Conservation (phyloP, 202 grass and related monocot species). For the Schoenoplectus triqueter region DNA sequence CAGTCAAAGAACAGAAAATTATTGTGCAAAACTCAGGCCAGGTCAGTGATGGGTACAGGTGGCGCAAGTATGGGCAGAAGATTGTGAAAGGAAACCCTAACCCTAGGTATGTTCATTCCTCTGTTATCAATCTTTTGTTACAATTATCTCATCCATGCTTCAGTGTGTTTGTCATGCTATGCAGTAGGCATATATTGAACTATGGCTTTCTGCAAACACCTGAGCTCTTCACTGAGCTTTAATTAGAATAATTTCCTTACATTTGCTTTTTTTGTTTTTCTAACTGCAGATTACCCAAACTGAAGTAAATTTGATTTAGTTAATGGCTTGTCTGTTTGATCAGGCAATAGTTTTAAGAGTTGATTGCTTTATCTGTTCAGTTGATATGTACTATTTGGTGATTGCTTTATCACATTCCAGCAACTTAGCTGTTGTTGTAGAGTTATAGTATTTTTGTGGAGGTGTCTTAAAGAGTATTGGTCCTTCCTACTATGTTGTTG, state of each 20-base stretch:
- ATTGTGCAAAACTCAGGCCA: conserved; percentile 79
- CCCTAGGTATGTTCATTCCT: conserved; percentile 60
- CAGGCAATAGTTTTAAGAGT: background rate
- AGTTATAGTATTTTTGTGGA: background rate
- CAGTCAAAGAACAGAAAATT: conserved; percentile 85
- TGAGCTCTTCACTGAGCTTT: background rate
- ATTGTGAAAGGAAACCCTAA: conserved; percentile 98
- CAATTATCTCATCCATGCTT: background rate
- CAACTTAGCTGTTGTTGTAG: background rate
- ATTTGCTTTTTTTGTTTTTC: background rate
- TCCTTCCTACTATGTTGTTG: background rate
- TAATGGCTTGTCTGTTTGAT: background rate
- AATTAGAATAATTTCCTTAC: background rate
- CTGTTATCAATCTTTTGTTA: background rate
- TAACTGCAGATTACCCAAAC: background rate
- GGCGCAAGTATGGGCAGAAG: conserved; percentile 99
- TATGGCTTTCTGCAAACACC: background rate
- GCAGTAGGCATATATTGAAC: conserved; percentile 16
- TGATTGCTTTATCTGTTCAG: background rate
- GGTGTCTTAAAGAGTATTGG: background rate
- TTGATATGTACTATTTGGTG: background rate
- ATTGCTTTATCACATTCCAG: background rate
- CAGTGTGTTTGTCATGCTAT: conserved; percentile 15
- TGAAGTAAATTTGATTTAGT: background rate
- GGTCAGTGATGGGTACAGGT: conserved; percentile 91